Evolutionary conservation across 176 grass and related monocot genomes (phyloP), one percentile per base, ranked within the genome.

Genomic region (Oryza officinalis): DNA sequence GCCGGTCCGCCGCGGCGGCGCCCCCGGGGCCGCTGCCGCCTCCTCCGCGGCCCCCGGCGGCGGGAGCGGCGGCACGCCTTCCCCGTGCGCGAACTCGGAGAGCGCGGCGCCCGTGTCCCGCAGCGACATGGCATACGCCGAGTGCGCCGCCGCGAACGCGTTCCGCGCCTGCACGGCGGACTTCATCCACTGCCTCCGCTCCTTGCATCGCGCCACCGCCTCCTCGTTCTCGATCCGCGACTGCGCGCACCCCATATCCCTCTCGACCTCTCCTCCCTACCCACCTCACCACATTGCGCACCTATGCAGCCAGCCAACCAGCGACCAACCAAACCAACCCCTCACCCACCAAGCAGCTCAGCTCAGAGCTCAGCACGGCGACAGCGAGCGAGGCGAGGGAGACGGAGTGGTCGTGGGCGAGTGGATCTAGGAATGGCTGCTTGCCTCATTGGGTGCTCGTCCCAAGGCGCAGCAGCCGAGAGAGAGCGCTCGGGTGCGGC

Each of bases 171-270:
- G 71, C 4, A 99, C 93, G 45, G 91, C 93, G 32, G 80, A 35
- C 83, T 96, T 94, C 93, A 99, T 99, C 40, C 61, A 72, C 69
- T 94, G 93, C 7, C 93, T 83, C 65, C 93, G 87, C 80, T 96
- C 96, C 89, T 94, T 95, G 85, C 96, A 99, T 11, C 89, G 85
- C 83, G 87, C 86, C 67, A 99, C 96, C 41, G 89, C 85, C 85
- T 99, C 93, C 86, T 96, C 93, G 67, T 99, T 92, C 79, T 99
- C 93, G 81, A 99, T 93, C 83, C 93, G 87, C 77, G 96, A 99
- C 83, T 96, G 96, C 61, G 87, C 93, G 84, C 96, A 99, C 67
- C 96, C 96, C 93, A 99, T 99, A 41, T 72, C 32, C 20, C 35
- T 12, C 30, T 14, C 0, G 35, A 22, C 15, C 46, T 8, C 10